Evolutionary conservation across 306 rosid species (phyloP), one percentile per base, ranked within the genome.

Genomic region (Casuarina cunninghamiana): DNA sequence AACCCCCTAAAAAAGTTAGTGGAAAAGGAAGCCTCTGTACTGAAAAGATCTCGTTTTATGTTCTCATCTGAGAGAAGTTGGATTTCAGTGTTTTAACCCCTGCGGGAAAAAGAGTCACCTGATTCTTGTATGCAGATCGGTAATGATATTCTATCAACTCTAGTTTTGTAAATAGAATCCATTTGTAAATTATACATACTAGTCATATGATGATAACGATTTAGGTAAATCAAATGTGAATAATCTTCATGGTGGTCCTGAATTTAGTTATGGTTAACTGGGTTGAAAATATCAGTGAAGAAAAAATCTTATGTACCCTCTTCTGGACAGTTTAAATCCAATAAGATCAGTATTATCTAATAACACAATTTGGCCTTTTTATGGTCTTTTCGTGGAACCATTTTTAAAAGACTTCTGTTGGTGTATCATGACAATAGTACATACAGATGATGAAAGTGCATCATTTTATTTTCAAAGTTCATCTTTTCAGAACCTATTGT

Each of bases 61-160:
- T 41, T 66, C 26, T 66, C n/a, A 43, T 26, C 48, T 17, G 8
- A 26, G 6, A 66, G 17, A 41, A 21, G 21, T 66, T 1, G 53
- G 68, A 55, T 66, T 45, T 35, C 65, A 60, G 71, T 53, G 0
- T 80, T 57, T 53, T 35, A 9, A 39, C 50, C 45, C 35, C 39
- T 38, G 0, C 9, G 43, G 77, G 74, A 61, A 41, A 48, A 53
- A n/a, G 32, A 26, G 43, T 13, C 42, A 43, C 45, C 51, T 53
- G 54, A 61, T 16, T 53, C 37, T 60, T 70, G 17, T 72, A 71
- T 42, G 51, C 60, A 32, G n/a, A 71, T 50, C 21, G 26, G 67
- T 57, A 46, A 69, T 71, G 51, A 19, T 35, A 66, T 66, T 11
- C 12, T 66, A 41, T 41, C 12, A 66, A 7, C n/a, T 11, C 69